Conservation (phyloP, 2,329 filamentous ascomycete genomes). For the Lasiodiplodia theobromae region DNA sequence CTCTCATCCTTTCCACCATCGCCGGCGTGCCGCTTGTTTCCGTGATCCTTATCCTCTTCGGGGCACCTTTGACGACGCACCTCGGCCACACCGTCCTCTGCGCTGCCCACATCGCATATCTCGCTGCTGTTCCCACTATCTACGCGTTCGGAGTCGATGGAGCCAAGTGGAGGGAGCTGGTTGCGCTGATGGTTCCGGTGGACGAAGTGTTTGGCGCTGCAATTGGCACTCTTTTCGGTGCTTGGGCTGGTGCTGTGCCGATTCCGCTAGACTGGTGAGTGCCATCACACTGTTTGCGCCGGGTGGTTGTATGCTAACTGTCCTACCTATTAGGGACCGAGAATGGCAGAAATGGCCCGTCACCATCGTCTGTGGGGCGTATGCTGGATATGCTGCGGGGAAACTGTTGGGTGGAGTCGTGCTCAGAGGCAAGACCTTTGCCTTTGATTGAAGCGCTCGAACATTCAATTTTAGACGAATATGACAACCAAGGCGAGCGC, state of each 20-base stretch:
- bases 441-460: slow-evolving; percentile 44
- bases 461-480: not conserved
- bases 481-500: no score
- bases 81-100: slow-evolving; percentile 78
- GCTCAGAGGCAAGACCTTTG: slow-evolving; percentile 55
- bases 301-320: slow-evolving; percentile 4
- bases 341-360: slow-evolving; percentile 99
- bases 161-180: slow-evolving; percentile 71
- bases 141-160: slow-evolving; percentile 84
- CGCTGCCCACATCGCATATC: slow-evolving; percentile 80
- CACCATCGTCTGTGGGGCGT: slow-evolving; percentile 84
- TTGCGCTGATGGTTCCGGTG: slow-evolving; percentile 73
- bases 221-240: slow-evolving; percentile 79
- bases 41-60: slow-evolving; percentile 80
- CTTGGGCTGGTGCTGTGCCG: slow-evolving; percentile 92
- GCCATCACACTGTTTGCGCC: not conserved
- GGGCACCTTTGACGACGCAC: slow-evolving; percentile 87
- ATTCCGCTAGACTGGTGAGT: slow-evolving; percentile 90
- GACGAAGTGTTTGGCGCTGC: slow-evolving; percentile 86
- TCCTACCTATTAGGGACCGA: slow-evolving; percentile 69
- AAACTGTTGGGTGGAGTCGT: slow-evolving; percentile 64
- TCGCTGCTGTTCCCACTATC: slow-evolving; percentile 80
- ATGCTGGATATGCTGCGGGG: slow-evolving; percentile 77
- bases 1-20: slow-evolving; percentile 65
- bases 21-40: slow-evolving; percentile 65